Evolutionary conservation across 2,329 filamentous ascomycete species (phyloP).

Genomic region (Phoma herbarum): DNA sequence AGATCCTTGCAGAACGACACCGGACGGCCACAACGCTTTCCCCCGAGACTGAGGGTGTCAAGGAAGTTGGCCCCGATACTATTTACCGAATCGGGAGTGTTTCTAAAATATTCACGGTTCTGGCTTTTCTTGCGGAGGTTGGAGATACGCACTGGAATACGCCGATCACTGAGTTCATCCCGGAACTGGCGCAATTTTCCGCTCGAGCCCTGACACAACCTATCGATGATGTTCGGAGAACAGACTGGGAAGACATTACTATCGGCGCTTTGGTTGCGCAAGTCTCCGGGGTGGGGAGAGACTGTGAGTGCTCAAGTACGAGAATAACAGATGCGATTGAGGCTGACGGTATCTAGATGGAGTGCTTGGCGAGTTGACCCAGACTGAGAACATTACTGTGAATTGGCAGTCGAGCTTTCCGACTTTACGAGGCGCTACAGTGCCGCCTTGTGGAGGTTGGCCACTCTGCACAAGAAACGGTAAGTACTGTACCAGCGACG

Average conservation of each 20-base stretch:
- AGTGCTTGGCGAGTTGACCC: constrained; percentile 32
- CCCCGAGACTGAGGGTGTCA: constrained; percentile 29
- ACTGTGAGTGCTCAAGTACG: constrained; percentile 29
- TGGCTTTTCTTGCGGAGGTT: constrained; percentile 50
- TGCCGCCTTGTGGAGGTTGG: constrained; percentile 36
- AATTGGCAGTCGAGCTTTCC: constrained; percentile 31
- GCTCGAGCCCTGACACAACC: constrained; percentile 19
- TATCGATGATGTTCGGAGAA: constrained; percentile 33
- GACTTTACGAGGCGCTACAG: constrained; percentile 20
- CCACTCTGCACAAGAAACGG: constrained; percentile 33
- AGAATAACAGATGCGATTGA: too few relatives aligned
- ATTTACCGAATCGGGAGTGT: constrained; percentile 57
- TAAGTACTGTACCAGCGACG: constrained; percentile 4
- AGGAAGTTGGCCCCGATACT: constrained; percentile 47
- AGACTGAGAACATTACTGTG: constrained; percentile 29
- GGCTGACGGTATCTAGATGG: constrained; percentile 51
- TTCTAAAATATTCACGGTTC: constrained; percentile 53
- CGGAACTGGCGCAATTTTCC: constrained; percentile 33
- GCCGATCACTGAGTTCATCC: constrained; percentile 39
- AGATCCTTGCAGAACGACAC: constrained; percentile 34
- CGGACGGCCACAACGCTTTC: constrained; percentile 30
- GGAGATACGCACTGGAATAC: constrained; percentile 48
- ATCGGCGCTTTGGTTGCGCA: constrained; percentile 47
- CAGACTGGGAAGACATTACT: constrained; percentile 49
- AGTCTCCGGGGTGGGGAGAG: constrained; percentile 44